Conservation (phyloP, 495 filamentous ascomycete species). For the Parathielavia appendiculata region DNA sequence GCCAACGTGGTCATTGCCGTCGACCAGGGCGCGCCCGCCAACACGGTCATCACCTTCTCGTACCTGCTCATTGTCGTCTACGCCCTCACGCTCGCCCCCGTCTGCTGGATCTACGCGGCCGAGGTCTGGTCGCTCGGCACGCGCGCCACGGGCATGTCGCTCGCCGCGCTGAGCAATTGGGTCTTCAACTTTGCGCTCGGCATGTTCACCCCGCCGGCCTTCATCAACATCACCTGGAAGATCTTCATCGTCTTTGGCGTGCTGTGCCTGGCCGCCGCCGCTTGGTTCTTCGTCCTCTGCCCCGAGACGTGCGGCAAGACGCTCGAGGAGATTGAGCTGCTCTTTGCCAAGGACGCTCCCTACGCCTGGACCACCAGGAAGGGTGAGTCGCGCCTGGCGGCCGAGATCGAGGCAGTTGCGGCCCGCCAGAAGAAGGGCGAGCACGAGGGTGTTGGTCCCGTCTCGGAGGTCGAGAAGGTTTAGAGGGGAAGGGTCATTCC, state of each 20-base stretch:
- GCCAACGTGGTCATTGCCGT: constrained; percentile 61
- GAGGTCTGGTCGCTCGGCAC: constrained; percentile 74
- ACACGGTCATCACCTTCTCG: constrained; percentile 66
- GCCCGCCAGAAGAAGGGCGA: constrained; percentile 21
- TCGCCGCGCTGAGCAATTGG: constrained; percentile 67
- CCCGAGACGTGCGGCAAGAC: constrained; percentile 67
- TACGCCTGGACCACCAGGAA: constrained; percentile 57
- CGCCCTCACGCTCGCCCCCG: constrained; percentile 63
- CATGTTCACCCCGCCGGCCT: constrained; percentile 64
- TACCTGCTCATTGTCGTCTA: constrained; percentile 70
- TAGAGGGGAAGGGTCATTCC: neutral
- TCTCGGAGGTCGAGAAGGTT: constrained; percentile 5
- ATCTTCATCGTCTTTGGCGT: constrained; percentile 71
- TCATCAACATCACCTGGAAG: constrained; percentile 68
- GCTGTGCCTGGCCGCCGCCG: constrained; percentile 57
- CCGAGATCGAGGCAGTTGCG: constrained; percentile 41
- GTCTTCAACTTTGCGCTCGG: constrained; percentile 72
- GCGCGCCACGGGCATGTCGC: constrained; percentile 63
- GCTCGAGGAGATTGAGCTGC: constrained; percentile 62
- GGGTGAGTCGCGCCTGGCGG: constrained; percentile 43
- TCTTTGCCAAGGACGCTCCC: constrained; percentile 55
- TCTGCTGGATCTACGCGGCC: constrained; percentile 70
- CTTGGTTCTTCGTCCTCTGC: constrained; percentile 63
- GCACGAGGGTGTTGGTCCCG: neutral
- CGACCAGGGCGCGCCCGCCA: constrained; percentile 49